phyloP scores from a whole-genome alignment of 106 monocot species.

The Dioscorea zingiberensis region DNA sequence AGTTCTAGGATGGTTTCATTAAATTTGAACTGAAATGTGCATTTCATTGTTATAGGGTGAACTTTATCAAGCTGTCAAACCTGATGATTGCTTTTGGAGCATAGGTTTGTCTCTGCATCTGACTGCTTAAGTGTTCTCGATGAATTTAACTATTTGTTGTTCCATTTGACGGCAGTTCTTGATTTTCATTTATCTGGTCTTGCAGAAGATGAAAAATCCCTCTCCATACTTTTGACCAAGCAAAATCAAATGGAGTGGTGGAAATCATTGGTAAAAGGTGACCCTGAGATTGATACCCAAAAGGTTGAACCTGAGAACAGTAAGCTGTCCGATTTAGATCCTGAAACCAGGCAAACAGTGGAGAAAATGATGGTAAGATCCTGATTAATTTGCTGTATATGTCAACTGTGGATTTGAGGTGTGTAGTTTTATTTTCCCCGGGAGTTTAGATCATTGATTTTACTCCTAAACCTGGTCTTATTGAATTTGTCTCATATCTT shows the following conservation, averaged over 20 bases:
- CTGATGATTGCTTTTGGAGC: conserved; percentile 97
- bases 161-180: neutral
- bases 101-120: conserved; percentile 34
- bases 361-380: conserved; percentile 93
- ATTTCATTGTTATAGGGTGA: conserved; percentile 45
- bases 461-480: neutral
- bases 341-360: conserved; percentile 84
- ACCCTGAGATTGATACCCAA: conserved; percentile 84
- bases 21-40: no score
- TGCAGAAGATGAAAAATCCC: conserved; percentile 73
- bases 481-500: neutral
- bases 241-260: conserved; percentile 99
- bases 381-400: neutral
- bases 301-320: conserved; percentile 95
- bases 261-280: conserved; percentile 77
- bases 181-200: neutral
- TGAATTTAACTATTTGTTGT: neutral
- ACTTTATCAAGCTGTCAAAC: conserved; percentile 54
- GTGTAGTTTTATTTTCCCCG: neutral
- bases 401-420: no score
- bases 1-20: no score
- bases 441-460: neutral
- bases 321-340: conserved; percentile 89
- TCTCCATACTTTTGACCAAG: conserved; percentile 82
- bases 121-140: neutral